Conservation (phyloP, 371 early-diverging fungal genomes). For the Mucor saturninus region DNA sequence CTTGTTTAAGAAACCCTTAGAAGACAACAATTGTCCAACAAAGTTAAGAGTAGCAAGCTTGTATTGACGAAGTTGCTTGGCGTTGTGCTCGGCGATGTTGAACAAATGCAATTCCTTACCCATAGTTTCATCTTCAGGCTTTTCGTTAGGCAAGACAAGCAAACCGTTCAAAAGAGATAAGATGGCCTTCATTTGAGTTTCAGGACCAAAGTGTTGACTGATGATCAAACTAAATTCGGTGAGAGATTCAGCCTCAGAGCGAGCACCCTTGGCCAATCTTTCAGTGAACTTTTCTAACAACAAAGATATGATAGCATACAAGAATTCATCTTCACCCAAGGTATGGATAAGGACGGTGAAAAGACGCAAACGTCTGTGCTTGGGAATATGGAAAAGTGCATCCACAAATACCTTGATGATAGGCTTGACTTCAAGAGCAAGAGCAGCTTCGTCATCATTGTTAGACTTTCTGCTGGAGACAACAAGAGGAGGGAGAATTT, state of each 20-base stretch:
- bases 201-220: conserved; percentile 65
- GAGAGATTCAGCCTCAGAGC: conserved; percentile 61
- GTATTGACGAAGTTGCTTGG: conserved; percentile 78
- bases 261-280: conserved; percentile 55
- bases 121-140: conserved; percentile 47
- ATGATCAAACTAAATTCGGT: conserved; percentile 72
- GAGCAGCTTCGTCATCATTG: conserved; percentile 44
- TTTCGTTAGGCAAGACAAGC: conserved; percentile 69
- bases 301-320: conserved; percentile 75
- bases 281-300: conserved; percentile 76
- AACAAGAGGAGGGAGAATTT: conserved; percentile 87
- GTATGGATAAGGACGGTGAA: conserved; percentile 84
- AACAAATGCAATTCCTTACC: conserved; percentile 39
- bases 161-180: conserved; percentile 64
- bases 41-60: conserved; percentile 76
- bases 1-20: conserved; percentile 69
- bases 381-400: conserved; percentile 91
- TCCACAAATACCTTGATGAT: conserved; percentile 91
- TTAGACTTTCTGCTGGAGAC: conserved; percentile 58
- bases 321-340: conserved; percentile 78
- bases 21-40: conserved; percentile 65
- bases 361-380: conserved; percentile 87
- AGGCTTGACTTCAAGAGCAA: conserved; percentile 64
- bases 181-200: conserved; percentile 73
- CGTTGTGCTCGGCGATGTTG: conserved; percentile 57